phyloP scores from a whole-genome alignment of 768 basidiomycete genomes.

The Xerocomellus amylosporus region DNA sequence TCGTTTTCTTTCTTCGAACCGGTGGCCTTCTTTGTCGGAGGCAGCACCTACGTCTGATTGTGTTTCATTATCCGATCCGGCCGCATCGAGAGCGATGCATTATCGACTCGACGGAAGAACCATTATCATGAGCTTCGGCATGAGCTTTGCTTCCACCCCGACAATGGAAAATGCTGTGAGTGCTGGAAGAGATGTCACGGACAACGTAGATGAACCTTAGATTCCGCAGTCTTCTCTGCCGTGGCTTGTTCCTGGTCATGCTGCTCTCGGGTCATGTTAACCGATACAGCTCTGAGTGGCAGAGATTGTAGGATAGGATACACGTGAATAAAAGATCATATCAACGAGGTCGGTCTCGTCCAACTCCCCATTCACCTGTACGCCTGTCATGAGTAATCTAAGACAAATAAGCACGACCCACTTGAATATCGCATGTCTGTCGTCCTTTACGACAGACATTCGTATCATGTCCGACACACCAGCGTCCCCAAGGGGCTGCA shows the following conservation, averaged over 20 bases:
- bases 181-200: neutral
- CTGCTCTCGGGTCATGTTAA: constrained; percentile 52
- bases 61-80: constrained; percentile 48
- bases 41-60: constrained; percentile 41
- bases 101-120: constrained; percentile 62
- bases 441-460: constrained; percentile 95
- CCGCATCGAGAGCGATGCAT: constrained; percentile 65
- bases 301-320: neutral
- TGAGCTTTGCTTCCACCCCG: constrained; percentile 53
- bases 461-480: constrained; percentile 93
- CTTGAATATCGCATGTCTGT: constrained; percentile 86
- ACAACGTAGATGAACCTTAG: constrained; percentile 37
- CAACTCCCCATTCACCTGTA: constrained; percentile 57
- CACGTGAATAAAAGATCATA: constrained; percentile 43
- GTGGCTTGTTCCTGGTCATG: constrained; percentile 54
- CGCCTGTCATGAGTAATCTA: constrained; percentile 49
- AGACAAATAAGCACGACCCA: constrained; percentile 38
- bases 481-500: constrained; percentile 84
- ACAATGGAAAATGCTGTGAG: neutral
- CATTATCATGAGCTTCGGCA: constrained; percentile 50
- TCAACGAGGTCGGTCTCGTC: constrained; percentile 76
- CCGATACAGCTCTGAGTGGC: neutral
- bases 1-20: constrained; percentile 28
- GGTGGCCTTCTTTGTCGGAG: constrained; percentile 41
- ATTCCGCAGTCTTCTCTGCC: constrained; percentile 37